Evolutionary conservation across 2,329 filamentous ascomycete genomes (phyloP), one percentile per base, ranked within the genome.

Genomic region (Sporothrix euskadiensis): DNA sequence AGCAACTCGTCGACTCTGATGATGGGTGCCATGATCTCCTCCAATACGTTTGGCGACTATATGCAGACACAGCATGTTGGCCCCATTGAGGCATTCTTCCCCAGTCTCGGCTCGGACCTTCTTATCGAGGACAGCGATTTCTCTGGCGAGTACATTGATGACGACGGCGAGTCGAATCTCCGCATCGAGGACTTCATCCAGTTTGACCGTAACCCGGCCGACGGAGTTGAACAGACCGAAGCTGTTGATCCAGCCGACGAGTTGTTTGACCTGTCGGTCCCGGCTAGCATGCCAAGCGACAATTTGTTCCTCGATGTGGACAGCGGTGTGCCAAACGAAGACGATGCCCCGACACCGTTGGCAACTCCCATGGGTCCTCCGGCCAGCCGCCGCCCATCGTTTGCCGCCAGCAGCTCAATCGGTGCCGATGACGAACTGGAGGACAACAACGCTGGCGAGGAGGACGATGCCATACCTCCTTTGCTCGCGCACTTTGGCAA

Each of bases 61-160:
- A 83, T 89, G 81, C 87, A 87, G 76, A 88, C 88, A 5, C 89
- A 92, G 78, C 86, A 89, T n/a, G 85, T 93, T 78, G 92, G 91
- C 0, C 91, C 92, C 1, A 86, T 90, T 0, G 92, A 94, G 81
- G 91, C 92, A 8, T 94, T 94, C 80, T 94, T 92, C 78, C 88
- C 91, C 1, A 56, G 68, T 5, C 89, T 91, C 71, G 85, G 86
- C 12, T 87, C 88, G 14, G 90, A 92, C 75, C 86, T 87, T 71
- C 86, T 87, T 65, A 81, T 84, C 19, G 83, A 87, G 47, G 86
- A 87, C 61, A 85, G 83, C 76, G 84, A 82, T 77, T 87, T 83
- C n/a, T 84, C 82, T 0, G 83, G 65, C 73, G 73, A 77, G 2
- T 85, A 87, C 26, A 88, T 91, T 54, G 90, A 92, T 26, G 90